Evolutionary conservation across 2,329 filamentous ascomycete species (phyloP), one percentile per base, ranked within the genome.

Genomic region (Hyphodiscus sp.): DNA sequence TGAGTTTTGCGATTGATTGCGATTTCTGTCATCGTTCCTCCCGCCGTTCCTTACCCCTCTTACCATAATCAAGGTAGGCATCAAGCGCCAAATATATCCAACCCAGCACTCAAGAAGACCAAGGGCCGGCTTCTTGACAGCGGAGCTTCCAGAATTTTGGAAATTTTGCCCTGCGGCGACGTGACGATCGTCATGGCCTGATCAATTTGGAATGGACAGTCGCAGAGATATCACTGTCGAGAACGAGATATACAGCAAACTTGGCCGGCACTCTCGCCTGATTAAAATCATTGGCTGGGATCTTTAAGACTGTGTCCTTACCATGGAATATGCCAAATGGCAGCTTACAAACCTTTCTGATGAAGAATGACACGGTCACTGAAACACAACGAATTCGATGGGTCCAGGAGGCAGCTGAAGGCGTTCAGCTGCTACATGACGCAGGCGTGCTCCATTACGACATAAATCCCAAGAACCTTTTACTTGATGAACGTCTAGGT

Each of bases 391-490:
- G 65, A 48, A 52, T 55, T 26, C 58, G 56, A 42, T 71, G 70
- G 70, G 62, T 61, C 44, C 61, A 61, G 9, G 65, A 72, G 55
- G 64, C 65, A 45, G 61, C 68, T 30, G 63, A 70, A 59, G 70
- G 64, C 10, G 52, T 73, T 26, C 57, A 58, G 45, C 60, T 69
- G 44, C 52, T 74, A 29, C 72, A 74, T 63, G 63, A 57, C 11
- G 63, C 64, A 53, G 58, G 62, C n/a, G 64, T 73, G 15, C 66
- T 73, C 55, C 71, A 74, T 56, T 70, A 66, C 59, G 70, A 74
- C 56, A 60, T 73, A 29, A 66, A 68, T 56, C 69, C 70, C 2
- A 67, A 65, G 47, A 72, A 74, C 55, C 68, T 73, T 50, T 61
- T 73, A 0, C 56, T 74, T 18, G 68, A 72, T 55, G 56, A 60